Evolutionary conservation across 164 flowering plant genomes (phyloP), one percentile per base, ranked within the genome.

Genomic region (Santalum album): DNA sequence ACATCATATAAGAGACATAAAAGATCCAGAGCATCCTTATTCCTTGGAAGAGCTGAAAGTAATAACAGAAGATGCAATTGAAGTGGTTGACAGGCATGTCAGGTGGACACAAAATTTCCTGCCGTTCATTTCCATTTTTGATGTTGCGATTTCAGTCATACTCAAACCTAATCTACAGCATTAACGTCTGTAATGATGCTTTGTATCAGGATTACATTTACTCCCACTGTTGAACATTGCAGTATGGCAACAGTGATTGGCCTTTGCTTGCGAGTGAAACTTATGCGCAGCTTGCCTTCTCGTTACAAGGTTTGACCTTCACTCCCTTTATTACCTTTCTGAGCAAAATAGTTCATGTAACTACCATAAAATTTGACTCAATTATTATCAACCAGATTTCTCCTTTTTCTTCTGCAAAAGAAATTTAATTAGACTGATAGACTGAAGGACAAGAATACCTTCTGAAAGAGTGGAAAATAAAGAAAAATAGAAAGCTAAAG

Each of bases 11-110:
- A 81, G 90, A 75, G 92, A 88, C 71, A 84, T 89, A 29, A 84
- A 82, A 70, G 98, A 92, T 67, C 96, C 96, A 34, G 98, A 92
- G 61, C 91, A 86, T 71, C 96, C 96, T 5, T 80, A 81, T 57
- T 86, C 96, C 26, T 69, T 92, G 69, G 98, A 86, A 68, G 86
- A 92, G 72, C 78, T 92, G 56, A 89, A 87, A 53, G 91, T 92
- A 25, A 64, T 92, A 20, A 68, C 89, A 9, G 94, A 92, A 76
- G 98, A 92, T 69, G 84, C 96, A 45, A 67, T 84, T 65, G 87
- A 87, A 64, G 82, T 89, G 12, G 77, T 84, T 71, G 87, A 83
- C 58, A 57, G 60, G 26, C 72, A 46, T 68, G 87, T 89, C 38
- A 71, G 84, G 96, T 89, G 51, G 46, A 57, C 25, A 18, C 16